Conservation (phyloP, 495 filamentous ascomycete species). For the Patellaria atrata region DNA sequence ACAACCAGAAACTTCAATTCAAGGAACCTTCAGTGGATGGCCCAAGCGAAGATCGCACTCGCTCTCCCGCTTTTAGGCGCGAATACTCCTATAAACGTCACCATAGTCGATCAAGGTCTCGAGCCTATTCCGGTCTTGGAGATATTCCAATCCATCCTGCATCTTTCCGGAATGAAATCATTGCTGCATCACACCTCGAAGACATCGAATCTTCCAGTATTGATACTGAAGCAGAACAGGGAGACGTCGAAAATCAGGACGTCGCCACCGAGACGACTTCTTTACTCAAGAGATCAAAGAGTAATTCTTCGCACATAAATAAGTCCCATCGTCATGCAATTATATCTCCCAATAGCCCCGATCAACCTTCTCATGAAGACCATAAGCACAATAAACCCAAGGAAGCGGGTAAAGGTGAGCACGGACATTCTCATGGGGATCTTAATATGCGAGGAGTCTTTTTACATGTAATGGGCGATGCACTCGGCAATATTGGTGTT, state of each 20-base stretch:
- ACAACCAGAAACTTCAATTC: slow-evolving; percentile 1
- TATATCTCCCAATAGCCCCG: slow-evolving; percentile 23
- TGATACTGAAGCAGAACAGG: slow-evolving; percentile 39
- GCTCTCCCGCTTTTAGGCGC: background rate
- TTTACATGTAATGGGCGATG: slow-evolving; percentile 91
- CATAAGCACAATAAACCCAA: slow-evolving; percentile 79
- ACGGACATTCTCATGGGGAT: slow-evolving; percentile 66
- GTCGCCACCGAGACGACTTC: slow-evolving; percentile 15
- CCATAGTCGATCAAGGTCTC: slow-evolving; percentile 25
- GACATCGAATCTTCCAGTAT: slow-evolving; percentile 36
- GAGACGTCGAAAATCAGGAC: slow-evolving; percentile 32
- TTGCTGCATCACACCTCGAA: slow-evolving; percentile 51
- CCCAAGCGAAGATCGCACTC: slow-evolving; percentile 7
- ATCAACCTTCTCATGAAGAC: slow-evolving; percentile 32
- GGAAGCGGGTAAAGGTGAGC: slow-evolving; percentile 42
- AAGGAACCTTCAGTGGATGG: slow-evolving; percentile 13
- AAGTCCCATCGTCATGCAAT: background rate
- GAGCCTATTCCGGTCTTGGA: slow-evolving; percentile 24
- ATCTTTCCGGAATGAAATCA: slow-evolving; percentile 80
- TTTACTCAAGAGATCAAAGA: slow-evolving; percentile 17
- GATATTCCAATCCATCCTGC: slow-evolving; percentile 81
- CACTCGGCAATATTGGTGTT: slow-evolving; percentile 91
- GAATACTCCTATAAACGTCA: too few species aligned
- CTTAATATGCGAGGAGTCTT: slow-evolving; percentile 98
- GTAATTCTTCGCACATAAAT: slow-evolving; percentile 3